A percentile compares a stretch with the other conserved stretches of the same genome.
phyloP scores from a whole-genome alignment of 441 rosid species.

The Aquilaria agallochum region DNA sequence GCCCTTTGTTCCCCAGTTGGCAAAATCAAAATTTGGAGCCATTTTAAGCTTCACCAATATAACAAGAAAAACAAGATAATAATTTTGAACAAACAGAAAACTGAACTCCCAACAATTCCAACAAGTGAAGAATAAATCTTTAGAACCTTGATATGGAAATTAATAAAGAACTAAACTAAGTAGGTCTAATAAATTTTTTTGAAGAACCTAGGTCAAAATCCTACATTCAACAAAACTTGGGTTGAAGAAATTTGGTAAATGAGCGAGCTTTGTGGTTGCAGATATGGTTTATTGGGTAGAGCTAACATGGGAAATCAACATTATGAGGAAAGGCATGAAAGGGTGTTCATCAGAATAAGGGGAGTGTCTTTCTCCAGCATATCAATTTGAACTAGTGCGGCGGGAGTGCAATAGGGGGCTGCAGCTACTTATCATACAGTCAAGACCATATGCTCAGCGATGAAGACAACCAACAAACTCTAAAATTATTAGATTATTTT shows the following conservation, averaged over 20 bases:
- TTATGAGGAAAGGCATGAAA: slow-evolving; percentile 44
- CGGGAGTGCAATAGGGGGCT: too few species aligned
- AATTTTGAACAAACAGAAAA: slow-evolving; percentile 13
- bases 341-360: too few species aligned
- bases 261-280: slow-evolving; percentile 13
- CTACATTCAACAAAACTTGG: slow-evolving; percentile 33
- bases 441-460: too few species aligned
- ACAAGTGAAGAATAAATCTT: slow-evolving; percentile 15
- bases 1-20: slow-evolving; percentile 65
- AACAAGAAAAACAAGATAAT: background rate
- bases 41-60: slow-evolving; percentile 23
- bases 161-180: slow-evolving; percentile 11
- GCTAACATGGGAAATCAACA: slow-evolving; percentile 32
- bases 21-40: slow-evolving; percentile 70
- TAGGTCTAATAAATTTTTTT: slow-evolving; percentile 15
- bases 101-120: slow-evolving; percentile 15
- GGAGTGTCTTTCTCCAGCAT: too few species aligned
- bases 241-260: slow-evolving; percentile 13
- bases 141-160: slow-evolving; percentile 45
- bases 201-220: slow-evolving; percentile 30
- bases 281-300: slow-evolving; percentile 19
- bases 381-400: too few species aligned
- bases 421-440: too few species aligned
- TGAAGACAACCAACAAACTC: too few species aligned
- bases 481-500: too few species aligned